phyloP scores from a whole-genome alignment of 2,329 filamentous ascomycete species.

The Kalmusia sp. region DNA sequence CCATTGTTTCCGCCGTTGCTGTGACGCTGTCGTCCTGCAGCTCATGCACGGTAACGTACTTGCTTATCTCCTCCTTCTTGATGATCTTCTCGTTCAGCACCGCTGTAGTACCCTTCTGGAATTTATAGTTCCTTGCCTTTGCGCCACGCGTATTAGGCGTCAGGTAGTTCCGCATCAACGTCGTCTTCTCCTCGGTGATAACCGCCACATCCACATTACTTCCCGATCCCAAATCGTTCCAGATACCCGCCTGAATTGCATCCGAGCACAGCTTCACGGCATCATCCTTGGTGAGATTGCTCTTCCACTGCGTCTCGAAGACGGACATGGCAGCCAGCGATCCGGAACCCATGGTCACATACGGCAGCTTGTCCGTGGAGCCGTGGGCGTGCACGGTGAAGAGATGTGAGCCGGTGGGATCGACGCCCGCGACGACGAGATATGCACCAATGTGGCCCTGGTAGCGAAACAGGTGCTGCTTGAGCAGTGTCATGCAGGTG shows the following conservation, averaged over 20 bases:
- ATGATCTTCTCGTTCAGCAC: conserved; percentile 97
- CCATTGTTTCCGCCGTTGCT: conserved; percentile 68
- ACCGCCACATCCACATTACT: conserved; percentile 97
- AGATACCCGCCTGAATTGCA: conserved; percentile 95
- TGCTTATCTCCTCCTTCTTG: conserved; percentile 89
- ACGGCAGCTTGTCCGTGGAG: conserved; percentile 97
- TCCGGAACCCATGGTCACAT: conserved; percentile 98
- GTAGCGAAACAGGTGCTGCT: conserved; percentile 98
- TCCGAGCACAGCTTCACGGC: conserved; percentile 84
- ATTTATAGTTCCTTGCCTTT: conserved; percentile 94
- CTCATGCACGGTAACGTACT: conserved; percentile 92
- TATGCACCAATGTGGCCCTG: conserved; percentile 98
- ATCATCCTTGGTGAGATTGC: conserved; percentile 75
- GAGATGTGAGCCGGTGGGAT: conserved; percentile 92
- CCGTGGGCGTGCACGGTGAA: conserved; percentile 99
- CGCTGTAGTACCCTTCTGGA: conserved; percentile 90
- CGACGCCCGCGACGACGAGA: conserved; percentile 94
- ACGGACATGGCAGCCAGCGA: conserved; percentile 97
- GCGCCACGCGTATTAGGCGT: conserved; percentile 88
- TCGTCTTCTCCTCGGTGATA: conserved; percentile 95
- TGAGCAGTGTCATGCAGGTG: conserved; percentile 99
- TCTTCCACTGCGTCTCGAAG: conserved; percentile 96
- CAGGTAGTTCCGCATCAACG: conserved; percentile 89
- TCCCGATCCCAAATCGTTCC: conserved; percentile 96
- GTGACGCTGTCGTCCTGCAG: conserved; percentile 72